Conservation (phyloP, 2,329 filamentous ascomycete species). For the Scortechinia acanthostroma region DNA sequence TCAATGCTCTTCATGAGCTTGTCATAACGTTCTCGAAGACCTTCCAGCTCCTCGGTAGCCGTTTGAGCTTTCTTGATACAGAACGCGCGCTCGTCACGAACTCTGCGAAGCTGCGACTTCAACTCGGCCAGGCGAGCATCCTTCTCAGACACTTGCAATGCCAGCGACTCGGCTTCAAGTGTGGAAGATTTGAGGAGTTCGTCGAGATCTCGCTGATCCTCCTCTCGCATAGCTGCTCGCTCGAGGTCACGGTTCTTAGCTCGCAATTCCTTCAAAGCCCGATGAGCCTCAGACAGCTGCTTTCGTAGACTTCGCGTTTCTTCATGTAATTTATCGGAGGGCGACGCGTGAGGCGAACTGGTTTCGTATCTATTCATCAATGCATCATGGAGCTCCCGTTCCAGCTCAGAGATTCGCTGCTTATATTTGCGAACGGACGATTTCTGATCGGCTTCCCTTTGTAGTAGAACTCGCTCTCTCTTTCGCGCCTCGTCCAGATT, state of each 20-base stretch:
- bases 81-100: constrained; percentile 1
- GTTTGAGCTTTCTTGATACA: neutral
- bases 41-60: neutral
- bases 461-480: neutral
- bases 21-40: neutral
- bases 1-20: neutral
- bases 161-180: neutral
- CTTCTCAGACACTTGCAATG: neutral
- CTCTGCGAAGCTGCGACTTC: neutral
- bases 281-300: constrained; percentile 52
- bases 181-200: neutral
- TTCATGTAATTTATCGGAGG: constrained; percentile 8
- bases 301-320: constrained; percentile 51
- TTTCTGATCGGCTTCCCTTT: neutral
- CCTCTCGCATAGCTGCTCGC: constrained; percentile 22
- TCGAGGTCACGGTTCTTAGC: constrained; percentile 41
- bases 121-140: neutral
- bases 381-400: constrained; percentile 47
- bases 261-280: constrained; percentile 46
- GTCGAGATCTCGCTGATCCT: neutral
- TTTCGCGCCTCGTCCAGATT: constrained; percentile 41
- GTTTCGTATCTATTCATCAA: constrained; percentile 33
- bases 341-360: constrained; percentile 17
- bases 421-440: constrained; percentile 26
- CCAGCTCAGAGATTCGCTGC: constrained; percentile 61